A percentile compares a stretch with the other conserved stretches of the same genome.
phyloP scores from a whole-genome alignment of 345 rosid species.

The Populus nigra region DNA sequence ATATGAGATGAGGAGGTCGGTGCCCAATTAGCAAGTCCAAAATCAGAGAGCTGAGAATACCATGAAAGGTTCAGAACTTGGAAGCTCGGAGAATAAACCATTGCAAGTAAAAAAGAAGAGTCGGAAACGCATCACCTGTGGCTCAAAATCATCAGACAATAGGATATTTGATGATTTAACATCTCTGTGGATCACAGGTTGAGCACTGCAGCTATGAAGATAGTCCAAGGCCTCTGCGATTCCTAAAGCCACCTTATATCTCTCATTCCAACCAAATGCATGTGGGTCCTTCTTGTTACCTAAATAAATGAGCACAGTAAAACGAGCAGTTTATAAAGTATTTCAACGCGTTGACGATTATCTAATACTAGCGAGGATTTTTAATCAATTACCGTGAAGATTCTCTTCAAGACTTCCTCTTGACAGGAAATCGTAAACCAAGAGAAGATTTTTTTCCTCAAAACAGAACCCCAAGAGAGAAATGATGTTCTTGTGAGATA shows the following conservation, averaged over 20 bases:
- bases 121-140: slow-evolving; percentile 52
- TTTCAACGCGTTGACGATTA: not conserved
- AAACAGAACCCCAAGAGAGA: slow-evolving; percentile 83
- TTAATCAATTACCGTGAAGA: slow-evolving; percentile 59
- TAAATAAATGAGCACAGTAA: slow-evolving; percentile 22
- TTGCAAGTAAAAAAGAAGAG: not conserved
- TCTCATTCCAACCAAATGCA: slow-evolving; percentile 73
- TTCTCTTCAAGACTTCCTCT: slow-evolving; percentile 97
- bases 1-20: slow-evolving; percentile 49
- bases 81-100: not conserved
- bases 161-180: slow-evolving; percentile 95
- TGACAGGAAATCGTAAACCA: slow-evolving; percentile 77
- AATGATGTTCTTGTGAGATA: slow-evolving; percentile 74
- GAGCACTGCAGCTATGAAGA: slow-evolving; percentile 46
- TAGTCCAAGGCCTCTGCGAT: slow-evolving; percentile 89
- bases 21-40: slow-evolving; percentile 83
- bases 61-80: not conserved
- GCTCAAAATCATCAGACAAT: slow-evolving; percentile 89
- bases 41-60: slow-evolving; percentile 78
- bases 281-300: slow-evolving; percentile 55
- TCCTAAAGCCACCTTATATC: slow-evolving; percentile 86
- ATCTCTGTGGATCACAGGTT: slow-evolving; percentile 85
- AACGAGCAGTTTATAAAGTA: not conserved
- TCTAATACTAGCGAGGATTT: not conserved
- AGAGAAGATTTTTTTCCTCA: slow-evolving; percentile 61